Percentiles rank a stretch among this genome's conserved stretches.
Evolutionary conservation across 2,329 filamentous ascomycete genomes (phyloP).

Genomic region (Cladorrhinum sp.): DNA sequence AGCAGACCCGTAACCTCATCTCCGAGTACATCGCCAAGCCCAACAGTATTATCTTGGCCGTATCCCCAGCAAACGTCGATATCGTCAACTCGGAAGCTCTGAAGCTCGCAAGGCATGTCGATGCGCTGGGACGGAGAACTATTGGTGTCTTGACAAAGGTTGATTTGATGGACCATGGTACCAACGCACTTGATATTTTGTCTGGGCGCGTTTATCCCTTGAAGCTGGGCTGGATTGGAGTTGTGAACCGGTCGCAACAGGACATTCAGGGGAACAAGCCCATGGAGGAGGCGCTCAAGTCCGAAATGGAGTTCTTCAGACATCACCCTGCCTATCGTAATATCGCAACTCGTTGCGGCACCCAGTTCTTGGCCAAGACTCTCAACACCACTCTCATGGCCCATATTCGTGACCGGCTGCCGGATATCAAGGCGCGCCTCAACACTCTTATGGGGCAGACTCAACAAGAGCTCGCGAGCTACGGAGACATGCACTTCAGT

Average conservation of each 20-base stretch:
- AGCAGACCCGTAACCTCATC: conserved; percentile 94
- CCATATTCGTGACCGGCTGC: conserved; percentile 91
- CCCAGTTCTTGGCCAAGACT: conserved; percentile 89
- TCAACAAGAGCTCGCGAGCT: conserved; percentile 95
- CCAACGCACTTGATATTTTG: conserved; percentile 96
- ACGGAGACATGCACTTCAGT: conserved; percentile 95
- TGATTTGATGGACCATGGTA: conserved; percentile 98
- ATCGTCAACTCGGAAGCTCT: conserved; percentile 97
- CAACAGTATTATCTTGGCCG: conserved; percentile 95
- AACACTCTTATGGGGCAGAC: conserved; percentile 99
- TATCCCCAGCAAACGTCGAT: conserved; percentile 96
- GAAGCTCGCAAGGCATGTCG: conserved; percentile 94
- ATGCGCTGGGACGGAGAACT: conserved; percentile 87
- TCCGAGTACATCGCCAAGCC: conserved; percentile 98
- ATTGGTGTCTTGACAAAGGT: conserved; percentile 97
- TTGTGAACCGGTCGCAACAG: conserved; percentile 96
- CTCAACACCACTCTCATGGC: conserved; percentile 93
- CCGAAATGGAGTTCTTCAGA: conserved; percentile 92
- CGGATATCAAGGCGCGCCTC: conserved; percentile 95
- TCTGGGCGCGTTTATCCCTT: conserved; percentile 94
- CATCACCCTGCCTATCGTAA: conserved; percentile 97
- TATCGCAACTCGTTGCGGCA: conserved; percentile 90
- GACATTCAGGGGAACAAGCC: conserved; percentile 96
- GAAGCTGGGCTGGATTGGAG: conserved; percentile 96
- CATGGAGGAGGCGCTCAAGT: conserved; percentile 85